A percentile compares a stretch with the other conserved stretches of the same genome.
Conservation (phyloP, 208 protist genomes). For the Porcisia deanei region DNA sequence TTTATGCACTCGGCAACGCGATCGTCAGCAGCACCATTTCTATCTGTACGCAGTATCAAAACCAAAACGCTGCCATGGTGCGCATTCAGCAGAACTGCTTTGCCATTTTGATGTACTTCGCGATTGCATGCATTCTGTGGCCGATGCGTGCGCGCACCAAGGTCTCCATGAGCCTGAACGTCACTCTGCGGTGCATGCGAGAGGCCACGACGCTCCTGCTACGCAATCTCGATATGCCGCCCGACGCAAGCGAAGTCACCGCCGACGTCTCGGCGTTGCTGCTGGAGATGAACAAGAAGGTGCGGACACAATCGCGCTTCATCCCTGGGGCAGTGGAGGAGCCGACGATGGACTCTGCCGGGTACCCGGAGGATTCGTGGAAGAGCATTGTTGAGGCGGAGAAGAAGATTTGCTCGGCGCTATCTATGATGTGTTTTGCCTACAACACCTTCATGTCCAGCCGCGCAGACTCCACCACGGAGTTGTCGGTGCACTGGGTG, state of each 20-base stretch:
- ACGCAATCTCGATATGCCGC: slow-evolving; percentile 88
- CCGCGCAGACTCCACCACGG: slow-evolving; percentile 46
- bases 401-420: slow-evolving; percentile 61
- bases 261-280: slow-evolving; percentile 62
- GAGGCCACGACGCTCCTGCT: slow-evolving; percentile 77
- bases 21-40: slow-evolving; percentile 89
- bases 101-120: slow-evolving; percentile 91
- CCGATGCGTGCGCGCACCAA: slow-evolving; percentile 80
- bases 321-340: slow-evolving; percentile 83
- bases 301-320: slow-evolving; percentile 55
- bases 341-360: slow-evolving; percentile 78
- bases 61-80: slow-evolving; percentile 79
- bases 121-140: slow-evolving; percentile 77
- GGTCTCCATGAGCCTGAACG: slow-evolving; percentile 84
- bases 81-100: slow-evolving; percentile 93
- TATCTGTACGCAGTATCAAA: slow-evolving; percentile 83
- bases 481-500: slow-evolving; percentile 89
- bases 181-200: slow-evolving; percentile 79
- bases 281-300: slow-evolving; percentile 77
- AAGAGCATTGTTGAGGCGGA: slow-evolving; percentile 70
- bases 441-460: slow-evolving; percentile 90
- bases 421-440: slow-evolving; percentile 89
- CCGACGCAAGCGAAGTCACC: slow-evolving; percentile 72
- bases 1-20: slow-evolving; percentile 86
- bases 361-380: slow-evolving; percentile 80